Evolutionary conservation across 2,329 filamentous ascomycete genomes (phyloP).

Genomic region (Fusarium sp.): DNA sequence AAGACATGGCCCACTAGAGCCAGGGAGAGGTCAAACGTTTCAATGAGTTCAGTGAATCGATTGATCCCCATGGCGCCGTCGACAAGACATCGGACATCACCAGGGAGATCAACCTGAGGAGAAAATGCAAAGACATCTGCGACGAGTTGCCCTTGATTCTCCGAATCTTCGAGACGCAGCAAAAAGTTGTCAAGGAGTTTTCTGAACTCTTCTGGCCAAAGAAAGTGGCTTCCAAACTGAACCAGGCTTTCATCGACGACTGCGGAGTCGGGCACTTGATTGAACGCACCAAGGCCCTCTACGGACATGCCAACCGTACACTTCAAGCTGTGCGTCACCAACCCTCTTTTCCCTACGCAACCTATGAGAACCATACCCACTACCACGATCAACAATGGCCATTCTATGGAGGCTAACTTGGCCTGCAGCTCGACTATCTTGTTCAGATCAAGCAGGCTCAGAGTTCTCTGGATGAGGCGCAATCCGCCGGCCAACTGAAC

Average conservation of each 20-base stretch:
- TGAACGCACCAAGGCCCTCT: conserved; percentile 1
- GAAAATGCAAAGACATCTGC: conserved; percentile 22
- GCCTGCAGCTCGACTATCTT: conserved; percentile 11
- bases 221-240: background rate
- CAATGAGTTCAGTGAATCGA: background rate
- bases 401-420: background rate
- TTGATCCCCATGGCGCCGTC: background rate
- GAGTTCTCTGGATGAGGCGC: conserved; percentile 22
- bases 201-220: conserved; percentile 17
- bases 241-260: conserved; percentile 1
- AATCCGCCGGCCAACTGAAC: conserved; percentile 18
- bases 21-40: conserved; percentile 10
- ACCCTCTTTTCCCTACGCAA: background rate
- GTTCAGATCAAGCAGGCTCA: conserved; percentile 27
- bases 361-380: background rate
- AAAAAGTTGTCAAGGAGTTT: conserved; percentile 16
- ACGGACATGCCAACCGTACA: background rate
- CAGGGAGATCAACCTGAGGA: conserved; percentile 3
- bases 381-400: background rate
- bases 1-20: background rate
- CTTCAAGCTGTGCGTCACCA: conserved; percentile 9
- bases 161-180: conserved; percentile 21
- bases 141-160: conserved; percentile 21
- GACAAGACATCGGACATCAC: background rate
- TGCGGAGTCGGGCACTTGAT: background rate